A percentile compares a stretch with the other conserved stretches of the same genome.
Conservation (phyloP, 2,329 filamentous ascomycete species). For the Calonectria pteridis region DNA sequence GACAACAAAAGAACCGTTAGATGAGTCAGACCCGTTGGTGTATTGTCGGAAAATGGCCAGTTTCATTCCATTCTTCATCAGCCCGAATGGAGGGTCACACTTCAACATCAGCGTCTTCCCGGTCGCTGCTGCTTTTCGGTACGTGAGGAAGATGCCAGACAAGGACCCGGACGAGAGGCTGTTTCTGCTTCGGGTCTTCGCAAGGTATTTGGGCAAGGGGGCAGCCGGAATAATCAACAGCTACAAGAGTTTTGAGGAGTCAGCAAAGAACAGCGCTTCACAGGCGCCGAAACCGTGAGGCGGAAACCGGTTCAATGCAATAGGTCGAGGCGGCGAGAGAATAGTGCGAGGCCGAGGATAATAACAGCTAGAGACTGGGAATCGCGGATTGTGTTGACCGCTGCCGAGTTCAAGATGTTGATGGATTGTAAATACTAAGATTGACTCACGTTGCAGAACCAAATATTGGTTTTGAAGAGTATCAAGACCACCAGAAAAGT, state of each 20-base stretch:
- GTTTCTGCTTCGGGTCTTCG: not conserved
- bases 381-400: too few relatives aligned
- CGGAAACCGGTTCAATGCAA: not conserved
- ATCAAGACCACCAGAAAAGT: not conserved
- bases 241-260: not conserved
- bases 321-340: not conserved
- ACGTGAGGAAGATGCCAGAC: not conserved
- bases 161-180: not conserved
- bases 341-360: not conserved
- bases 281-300: not conserved
- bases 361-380: not conserved
- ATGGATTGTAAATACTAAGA: not conserved
- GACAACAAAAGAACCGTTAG: too few relatives aligned
- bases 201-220: not conserved
- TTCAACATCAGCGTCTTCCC: not conserved
- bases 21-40: not conserved
- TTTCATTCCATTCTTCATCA: not conserved
- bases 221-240: not conserved
- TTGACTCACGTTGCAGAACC: not conserved
- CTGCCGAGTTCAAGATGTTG: not conserved
- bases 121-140: not conserved
- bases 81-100: not conserved
- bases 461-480: not conserved
- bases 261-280: not conserved
- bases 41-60: not conserved